These are phyloP conservation scores for Bonia amplexicaulis DNA, from an alignment of 176 grass and related monocot genomes.

Conservation along the genomic window DNA sequence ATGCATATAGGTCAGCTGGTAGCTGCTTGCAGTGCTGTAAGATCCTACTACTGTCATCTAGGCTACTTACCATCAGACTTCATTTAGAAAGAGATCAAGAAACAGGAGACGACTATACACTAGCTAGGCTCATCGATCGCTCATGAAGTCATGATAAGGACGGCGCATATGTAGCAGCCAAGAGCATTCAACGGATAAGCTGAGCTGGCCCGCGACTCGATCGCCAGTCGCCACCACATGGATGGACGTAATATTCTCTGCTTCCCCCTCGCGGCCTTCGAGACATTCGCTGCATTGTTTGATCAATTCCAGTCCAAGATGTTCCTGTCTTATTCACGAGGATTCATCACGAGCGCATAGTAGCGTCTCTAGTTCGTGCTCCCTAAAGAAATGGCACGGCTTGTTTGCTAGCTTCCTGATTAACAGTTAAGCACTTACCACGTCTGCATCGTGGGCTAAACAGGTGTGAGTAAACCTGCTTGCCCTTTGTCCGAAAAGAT, in stretches of 20 bases:
- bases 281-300: constrained; percentile 1
- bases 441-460: constrained; percentile 8
- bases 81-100: not conserved
- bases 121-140: not conserved
- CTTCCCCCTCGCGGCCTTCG: not conserved
- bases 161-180: not conserved
- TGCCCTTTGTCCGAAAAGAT: constrained; percentile 13
- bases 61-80: not conserved
- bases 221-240: constrained; percentile 4
- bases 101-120: not conserved
- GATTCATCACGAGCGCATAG: constrained; percentile 44
- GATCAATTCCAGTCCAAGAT: not conserved
- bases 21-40: not conserved
- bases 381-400: constrained; percentile 4
- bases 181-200: constrained; percentile 7
- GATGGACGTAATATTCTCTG: constrained; percentile 42
- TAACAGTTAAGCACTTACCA: not conserved
- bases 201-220: not conserved
- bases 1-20: not conserved
- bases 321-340: constrained; percentile 21
- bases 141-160: not conserved
- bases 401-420: constrained; percentile 10
- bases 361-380: not conserved
- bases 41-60: not conserved
- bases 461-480: not conserved